phyloP scores from a whole-genome alignment of 1,284 basidiomycete species.

The Sporisorium exsertum region DNA sequence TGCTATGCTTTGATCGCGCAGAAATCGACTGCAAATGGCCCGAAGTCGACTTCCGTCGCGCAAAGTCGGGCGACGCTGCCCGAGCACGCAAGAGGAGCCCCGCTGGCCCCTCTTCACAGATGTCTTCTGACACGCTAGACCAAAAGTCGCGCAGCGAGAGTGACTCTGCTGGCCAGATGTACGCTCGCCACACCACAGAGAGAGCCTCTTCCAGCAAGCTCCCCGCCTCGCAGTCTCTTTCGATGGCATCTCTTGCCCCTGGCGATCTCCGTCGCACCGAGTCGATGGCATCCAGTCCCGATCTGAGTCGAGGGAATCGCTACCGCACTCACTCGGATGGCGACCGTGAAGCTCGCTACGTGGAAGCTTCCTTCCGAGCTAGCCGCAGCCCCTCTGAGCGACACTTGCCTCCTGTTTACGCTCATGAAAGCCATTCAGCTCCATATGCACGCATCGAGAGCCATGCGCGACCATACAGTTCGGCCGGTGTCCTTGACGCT shows the following conservation, averaged over 20 bases:
- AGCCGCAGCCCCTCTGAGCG: conserved; percentile 29
- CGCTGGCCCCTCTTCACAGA: conserved; percentile 18
- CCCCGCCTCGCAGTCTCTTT: conserved; percentile 26
- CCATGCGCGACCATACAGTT: conserved; percentile 21
- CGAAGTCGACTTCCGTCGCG: conserved; percentile 51
- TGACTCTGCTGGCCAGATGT: conserved; percentile 10
- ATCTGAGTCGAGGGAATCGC: conserved; percentile 12
- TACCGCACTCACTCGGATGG: conserved; percentile 40
- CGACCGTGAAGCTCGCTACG: conserved; percentile 18
- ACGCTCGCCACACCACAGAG: conserved; percentile 2
- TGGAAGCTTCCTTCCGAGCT: conserved; percentile 2
- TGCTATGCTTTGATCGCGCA: conserved; percentile 3
- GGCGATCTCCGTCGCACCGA: conserved; percentile 1
- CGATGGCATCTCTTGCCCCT: background rate
- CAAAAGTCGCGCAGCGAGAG: conserved; percentile 10
- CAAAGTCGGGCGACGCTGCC: conserved; percentile 44
- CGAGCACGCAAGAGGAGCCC: conserved; percentile 33
- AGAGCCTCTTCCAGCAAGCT: conserved; percentile 4
- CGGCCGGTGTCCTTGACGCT: conserved; percentile 5
- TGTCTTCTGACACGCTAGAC: conserved; percentile 23
- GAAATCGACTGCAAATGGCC: conserved; percentile 55
- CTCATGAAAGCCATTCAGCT: conserved; percentile 5
- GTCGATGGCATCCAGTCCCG: conserved; percentile 13
- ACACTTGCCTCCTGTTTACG: conserved; percentile 15
- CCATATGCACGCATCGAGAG: conserved; percentile 3